Conservation (phyloP, 106 monocot species). For the Dendrobium chrysotoxum region DNA sequence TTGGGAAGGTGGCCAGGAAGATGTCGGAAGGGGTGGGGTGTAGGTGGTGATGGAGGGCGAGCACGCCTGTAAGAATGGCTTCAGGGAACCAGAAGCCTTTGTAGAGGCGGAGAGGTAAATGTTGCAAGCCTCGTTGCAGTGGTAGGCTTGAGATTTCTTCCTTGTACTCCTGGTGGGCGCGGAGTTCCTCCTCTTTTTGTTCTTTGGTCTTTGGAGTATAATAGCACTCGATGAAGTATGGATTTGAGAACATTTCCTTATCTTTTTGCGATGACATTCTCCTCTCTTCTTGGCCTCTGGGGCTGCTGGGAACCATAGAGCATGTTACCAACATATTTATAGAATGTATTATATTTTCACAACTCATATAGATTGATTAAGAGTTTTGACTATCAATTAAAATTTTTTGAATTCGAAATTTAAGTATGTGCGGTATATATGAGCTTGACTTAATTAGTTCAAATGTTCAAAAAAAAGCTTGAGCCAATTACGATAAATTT, state of each 20-base stretch:
- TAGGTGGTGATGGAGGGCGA: neutral
- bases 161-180: neutral
- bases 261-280: no score
- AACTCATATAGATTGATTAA: no score
- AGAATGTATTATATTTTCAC: no score
- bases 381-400: no score
- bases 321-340: no score
- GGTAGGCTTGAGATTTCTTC: neutral
- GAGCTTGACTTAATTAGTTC: no score
- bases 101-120: neutral
- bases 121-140: neutral
- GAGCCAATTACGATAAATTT: no score
- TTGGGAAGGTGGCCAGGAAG: conserved; percentile 1
- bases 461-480: no score
- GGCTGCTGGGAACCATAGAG: no score
- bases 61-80: neutral
- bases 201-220: neutral
- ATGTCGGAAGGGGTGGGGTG: neutral
- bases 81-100: conserved; percentile 1
- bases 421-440: no score
- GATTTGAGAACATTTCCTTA: neutral
- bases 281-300: no score
- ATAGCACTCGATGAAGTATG: neutral
- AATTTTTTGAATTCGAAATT: no score
- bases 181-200: neutral